Evolutionary conservation across 2,329 filamentous ascomycete genomes (phyloP).

Genomic region (Aureobasidium subglaciale): DNA sequence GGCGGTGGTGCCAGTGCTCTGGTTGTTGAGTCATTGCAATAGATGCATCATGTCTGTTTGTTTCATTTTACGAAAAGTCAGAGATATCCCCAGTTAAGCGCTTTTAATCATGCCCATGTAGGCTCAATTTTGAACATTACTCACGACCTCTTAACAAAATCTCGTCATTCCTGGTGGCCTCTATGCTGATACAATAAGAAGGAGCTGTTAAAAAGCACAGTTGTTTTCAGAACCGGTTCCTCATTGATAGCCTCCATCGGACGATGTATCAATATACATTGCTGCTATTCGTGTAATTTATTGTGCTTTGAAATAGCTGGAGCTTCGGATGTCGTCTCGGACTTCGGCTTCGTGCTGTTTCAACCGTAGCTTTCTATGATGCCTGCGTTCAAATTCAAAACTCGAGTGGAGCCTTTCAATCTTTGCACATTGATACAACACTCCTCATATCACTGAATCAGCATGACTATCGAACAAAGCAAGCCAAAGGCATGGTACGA

Average conservation of each 20-base stretch:
- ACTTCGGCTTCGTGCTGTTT: slow-evolving; percentile 2
- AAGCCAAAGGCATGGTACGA: slow-evolving; percentile 36
- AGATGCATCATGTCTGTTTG: slow-evolving; percentile 12
- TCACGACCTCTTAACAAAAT: neutral
- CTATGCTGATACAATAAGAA: too few relatives aligned
- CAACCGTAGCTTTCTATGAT: neutral
- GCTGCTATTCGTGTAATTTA: neutral
- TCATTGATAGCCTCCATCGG: too few relatives aligned
- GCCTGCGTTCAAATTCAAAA: too few relatives aligned
- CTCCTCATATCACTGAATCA: neutral
- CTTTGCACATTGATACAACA: too few relatives aligned
- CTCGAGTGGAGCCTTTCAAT: too few relatives aligned
- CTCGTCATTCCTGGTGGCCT: too few relatives aligned
- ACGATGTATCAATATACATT: too few relatives aligned
- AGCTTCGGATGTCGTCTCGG: neutral
- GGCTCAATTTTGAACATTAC: slow-evolving; percentile 3
- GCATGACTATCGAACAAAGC: slow-evolving; percentile 4
- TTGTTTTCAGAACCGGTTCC: too few relatives aligned
- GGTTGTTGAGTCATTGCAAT: slow-evolving; percentile 61
- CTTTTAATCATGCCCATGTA: slow-evolving; percentile 11
- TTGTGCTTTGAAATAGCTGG: neutral
- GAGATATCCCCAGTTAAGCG: slow-evolving; percentile 13
- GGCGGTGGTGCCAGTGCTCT: slow-evolving; percentile 91
- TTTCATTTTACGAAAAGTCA: slow-evolving; percentile 16
- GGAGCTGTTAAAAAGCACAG: too few relatives aligned